A percentile compares a stretch with the other conserved stretches of the same genome.
These are phyloP conservation scores for Oxyria digyna DNA, from an alignment of 148 eudicot genomes.

Conservation along the genomic window DNA sequence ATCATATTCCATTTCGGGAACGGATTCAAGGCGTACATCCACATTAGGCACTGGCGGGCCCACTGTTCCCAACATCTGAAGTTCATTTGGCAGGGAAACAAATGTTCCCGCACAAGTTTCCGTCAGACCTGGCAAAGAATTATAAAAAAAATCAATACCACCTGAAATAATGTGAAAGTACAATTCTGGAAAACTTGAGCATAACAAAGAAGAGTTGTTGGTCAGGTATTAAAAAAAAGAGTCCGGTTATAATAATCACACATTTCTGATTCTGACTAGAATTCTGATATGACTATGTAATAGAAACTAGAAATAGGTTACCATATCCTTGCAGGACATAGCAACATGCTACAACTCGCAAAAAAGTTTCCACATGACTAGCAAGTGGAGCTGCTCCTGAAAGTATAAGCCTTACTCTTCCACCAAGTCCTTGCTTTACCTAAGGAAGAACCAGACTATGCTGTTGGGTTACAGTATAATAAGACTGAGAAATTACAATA, in stretches of 20 bases:
- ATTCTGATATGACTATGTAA: background rate
- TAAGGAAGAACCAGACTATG: constrained; percentile 15
- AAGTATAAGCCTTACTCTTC: constrained; percentile 73
- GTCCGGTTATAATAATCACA: no score
- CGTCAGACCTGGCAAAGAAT: constrained; percentile 52
- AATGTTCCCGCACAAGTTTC: constrained; percentile 93
- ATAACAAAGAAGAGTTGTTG: no score
- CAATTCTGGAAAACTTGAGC: no score
- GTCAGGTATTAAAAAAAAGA: background rate
- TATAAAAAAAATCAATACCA: background rate
- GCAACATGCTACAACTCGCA: constrained; percentile 82
- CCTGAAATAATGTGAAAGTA: no score
- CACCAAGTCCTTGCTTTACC: constrained; percentile 90
- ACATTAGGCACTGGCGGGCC: constrained; percentile 93
- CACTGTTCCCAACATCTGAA: constrained; percentile 84
- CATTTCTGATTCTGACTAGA: no score
- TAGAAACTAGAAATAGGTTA: constrained; percentile 16
- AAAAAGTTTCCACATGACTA: constrained; percentile 76
- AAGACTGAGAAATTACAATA: background rate
- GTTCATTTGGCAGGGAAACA: constrained; percentile 74
- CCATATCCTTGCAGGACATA: constrained; percentile 99
- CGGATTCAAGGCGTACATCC: constrained; percentile 79
- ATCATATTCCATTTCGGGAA: constrained; percentile 94
- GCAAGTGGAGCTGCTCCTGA: constrained; percentile 99
- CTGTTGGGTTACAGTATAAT: background rate